phyloP scores from a whole-genome alignment of 192 early-diverging fungal species.

The Gryganskiella cystojenkinii region DNA sequence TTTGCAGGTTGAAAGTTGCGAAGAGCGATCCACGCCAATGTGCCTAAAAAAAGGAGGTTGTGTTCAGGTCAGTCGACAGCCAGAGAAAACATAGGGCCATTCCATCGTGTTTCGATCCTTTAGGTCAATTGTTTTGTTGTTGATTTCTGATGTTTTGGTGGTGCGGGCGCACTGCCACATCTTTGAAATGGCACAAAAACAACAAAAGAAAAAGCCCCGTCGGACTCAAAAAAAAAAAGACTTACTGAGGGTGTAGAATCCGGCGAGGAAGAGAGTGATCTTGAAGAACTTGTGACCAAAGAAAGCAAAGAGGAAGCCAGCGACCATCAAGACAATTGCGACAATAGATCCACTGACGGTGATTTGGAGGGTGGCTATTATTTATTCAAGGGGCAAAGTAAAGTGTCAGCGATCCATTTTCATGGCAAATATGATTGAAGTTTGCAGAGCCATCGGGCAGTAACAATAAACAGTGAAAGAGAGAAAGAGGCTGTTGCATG shows the following conservation, averaged over 20 bases:
- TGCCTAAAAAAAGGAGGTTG: constrained; percentile 31
- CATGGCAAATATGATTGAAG: too few species aligned
- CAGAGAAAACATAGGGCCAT: too few species aligned
- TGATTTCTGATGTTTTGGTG: too few species aligned
- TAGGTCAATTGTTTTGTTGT: too few species aligned
- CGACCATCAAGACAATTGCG: constrained; percentile 69
- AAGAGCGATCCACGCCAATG: constrained; percentile 62
- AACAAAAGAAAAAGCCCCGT: neutral
- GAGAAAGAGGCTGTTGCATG: neutral
- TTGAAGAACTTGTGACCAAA: constrained; percentile 74
- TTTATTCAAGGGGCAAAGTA: too few species aligned
- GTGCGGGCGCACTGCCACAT: too few species aligned
- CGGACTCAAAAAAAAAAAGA: neutral
- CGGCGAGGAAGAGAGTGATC: constrained; percentile 79
- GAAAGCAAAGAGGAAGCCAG: constrained; percentile 75
- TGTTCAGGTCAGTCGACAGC: too few species aligned
- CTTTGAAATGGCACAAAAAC: neutral
- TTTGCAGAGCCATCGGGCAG: too few species aligned
- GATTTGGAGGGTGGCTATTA: constrained; percentile 16
- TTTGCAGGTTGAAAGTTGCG: constrained; percentile 54
- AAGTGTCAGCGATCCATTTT: too few species aligned
- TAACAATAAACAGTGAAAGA: neutral
- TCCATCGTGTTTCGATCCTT: too few species aligned
- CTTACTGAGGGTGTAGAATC: constrained; percentile 76
- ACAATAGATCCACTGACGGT: constrained; percentile 53